Evolutionary conservation across 176 grass and related monocot genomes (phyloP), one percentile per base, ranked within the genome.

Genomic region (Aegilops umbellulata): DNA sequence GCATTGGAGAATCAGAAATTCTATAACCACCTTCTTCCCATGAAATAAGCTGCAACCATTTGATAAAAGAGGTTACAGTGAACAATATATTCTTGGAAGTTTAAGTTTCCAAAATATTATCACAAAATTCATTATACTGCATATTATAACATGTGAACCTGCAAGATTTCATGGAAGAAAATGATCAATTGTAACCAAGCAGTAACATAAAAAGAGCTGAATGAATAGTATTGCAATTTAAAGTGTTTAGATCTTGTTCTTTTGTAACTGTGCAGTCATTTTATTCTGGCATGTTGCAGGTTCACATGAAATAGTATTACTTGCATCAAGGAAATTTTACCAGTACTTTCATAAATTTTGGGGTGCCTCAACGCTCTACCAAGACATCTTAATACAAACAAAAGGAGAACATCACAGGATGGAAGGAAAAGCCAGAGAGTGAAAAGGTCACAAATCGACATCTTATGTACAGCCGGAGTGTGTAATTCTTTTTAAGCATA

Each of bases 21-120:
- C 19, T 91, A 78, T 97, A 97, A 13, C 95, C 88, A 84, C 95
- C 95, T 86, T 97, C 88, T 31, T 90, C 84, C 95, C 92, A 97
- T 47, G 93, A 90, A 66, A 97, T 81, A 67, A 97, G 92, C 92
- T 97, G 65, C 67, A 86, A 55, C 57, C 4, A 44, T 74, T 87
- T 67, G 16, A 77, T 71, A 84, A 69, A 75, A 47, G 7, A 58
- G 53, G 72, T 67, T 35, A 79, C 31, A 78, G 39, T 25, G 27
- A 38, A 41, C n/a, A 51, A 11, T 76, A 51, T 29, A 15, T 16
- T 53, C 49, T 53, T 53, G 49, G 49, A 53, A 17, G 49, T 58
- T 58, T 58, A 73, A 26, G 13, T 27, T 74, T 1, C 25, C 70
- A 46, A 73, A 74, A 27, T 47, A 27, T 47, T 47, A 27, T 74